Evolutionary conservation across 2,329 filamentous ascomycete species (phyloP), one percentile per base, ranked within the genome.

Genomic region (Colletotrichum magnum): DNA sequence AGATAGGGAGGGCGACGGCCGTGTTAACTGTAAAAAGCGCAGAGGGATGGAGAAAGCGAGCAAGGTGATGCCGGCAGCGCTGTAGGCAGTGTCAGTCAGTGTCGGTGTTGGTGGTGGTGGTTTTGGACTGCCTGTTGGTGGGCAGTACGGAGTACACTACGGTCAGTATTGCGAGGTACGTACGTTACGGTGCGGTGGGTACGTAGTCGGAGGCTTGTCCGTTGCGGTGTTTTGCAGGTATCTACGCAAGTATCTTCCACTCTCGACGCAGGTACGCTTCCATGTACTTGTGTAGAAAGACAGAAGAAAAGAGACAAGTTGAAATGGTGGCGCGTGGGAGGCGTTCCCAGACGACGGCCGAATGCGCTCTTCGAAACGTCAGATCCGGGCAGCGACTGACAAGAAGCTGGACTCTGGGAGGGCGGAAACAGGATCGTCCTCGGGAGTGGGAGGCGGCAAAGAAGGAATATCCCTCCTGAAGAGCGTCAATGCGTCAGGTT

Each of bases 331-430:
- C 62, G 62, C 57, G 56, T 52, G 51, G 32, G 67, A 61, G 67
- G 63, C 67, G 67, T 67, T 69, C 62, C 58, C 67, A 69, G 67
- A 67, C 62, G 62, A 67, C 26, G 58, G 57, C 67, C 67, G 67
- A 59, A 69, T 66, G 67, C 67, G 67, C 67, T 67, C 51, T 69
- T 61, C 67, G 67, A 69, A 69, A 69, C 62, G 64, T 64, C 58
- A 70, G 58, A 68, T 58, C 39, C 64, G 54, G 54, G 64, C 58
- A 60, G 54, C 26, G 56, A 69, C 52, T 70, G 64, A 48, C 68
- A 64, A 36, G 7, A 36, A 36, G 10, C 32, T 36, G 32, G 10
- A 26, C 45, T 52, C 32, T 64, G 58, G 47, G 26, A 39, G 47
- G 56, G 48, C 52, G 61, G 58, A 68, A 58, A 62, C 68, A 70